These are phyloP conservation scores for Trypanosoma platydactyli DNA, from an alignment of 208 protist genomes.

Conservation along the genomic window DNA sequence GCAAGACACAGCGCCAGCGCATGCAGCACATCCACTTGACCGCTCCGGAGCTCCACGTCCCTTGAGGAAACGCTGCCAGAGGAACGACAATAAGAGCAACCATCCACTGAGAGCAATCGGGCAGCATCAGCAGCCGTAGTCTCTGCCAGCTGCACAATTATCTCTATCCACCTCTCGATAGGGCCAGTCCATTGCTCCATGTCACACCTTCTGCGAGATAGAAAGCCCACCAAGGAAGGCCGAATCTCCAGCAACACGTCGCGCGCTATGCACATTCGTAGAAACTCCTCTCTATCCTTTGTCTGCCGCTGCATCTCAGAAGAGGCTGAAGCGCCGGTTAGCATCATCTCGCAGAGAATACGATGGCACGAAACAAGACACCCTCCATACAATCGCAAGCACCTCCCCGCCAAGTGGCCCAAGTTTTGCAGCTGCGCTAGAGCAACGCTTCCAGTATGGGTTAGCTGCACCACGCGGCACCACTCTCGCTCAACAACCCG, in stretches of 20 bases:
- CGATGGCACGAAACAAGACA: conserved; percentile 11
- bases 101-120: no score
- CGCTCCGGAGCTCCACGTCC: not conserved
- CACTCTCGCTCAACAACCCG: conserved; percentile 1
- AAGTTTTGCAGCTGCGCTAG: conserved; percentile 2
- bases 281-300: not conserved
- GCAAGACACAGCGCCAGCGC: conserved; percentile 1
- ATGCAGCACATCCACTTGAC: conserved; percentile 4
- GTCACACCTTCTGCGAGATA: conserved; percentile 7
- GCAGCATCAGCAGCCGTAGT: not conserved
- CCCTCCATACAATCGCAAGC: conserved; percentile 21
- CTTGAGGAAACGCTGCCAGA: no score
- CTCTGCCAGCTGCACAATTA: not conserved
- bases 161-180: conserved; percentile 9
- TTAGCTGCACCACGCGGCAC: not conserved
- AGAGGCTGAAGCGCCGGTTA: conserved; percentile 4
- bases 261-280: not conserved
- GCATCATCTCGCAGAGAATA: conserved; percentile 14
- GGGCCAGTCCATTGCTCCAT: not conserved
- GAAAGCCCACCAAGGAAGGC: not conserved
- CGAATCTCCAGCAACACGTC: conserved; percentile 6
- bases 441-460: not conserved
- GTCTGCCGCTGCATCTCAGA: not conserved
- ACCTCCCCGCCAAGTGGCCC: conserved; percentile 14
- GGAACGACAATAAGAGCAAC: not conserved